Evolutionary conservation across 1,284 basidiomycete genomes (phyloP), one percentile per base, ranked within the genome.

Genomic region (Moniliophthora roreri): DNA sequence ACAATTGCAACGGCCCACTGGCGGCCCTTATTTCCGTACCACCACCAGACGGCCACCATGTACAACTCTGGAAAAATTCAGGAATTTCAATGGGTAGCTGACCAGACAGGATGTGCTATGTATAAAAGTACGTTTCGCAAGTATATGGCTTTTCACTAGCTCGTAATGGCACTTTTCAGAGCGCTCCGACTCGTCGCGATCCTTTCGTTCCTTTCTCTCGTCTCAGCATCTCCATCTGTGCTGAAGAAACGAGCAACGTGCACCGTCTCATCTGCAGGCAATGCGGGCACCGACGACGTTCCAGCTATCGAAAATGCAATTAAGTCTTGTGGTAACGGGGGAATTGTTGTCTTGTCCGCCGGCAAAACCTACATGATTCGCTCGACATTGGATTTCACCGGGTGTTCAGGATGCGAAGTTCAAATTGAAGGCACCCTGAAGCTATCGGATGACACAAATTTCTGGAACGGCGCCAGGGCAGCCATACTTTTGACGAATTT

Each of bases 391-490:
- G 60, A 60, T 18, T 66, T 68, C 34, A 57, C 65, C 52, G 64
- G 66, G 13, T 69, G 67, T 56, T 38, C 55, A 6, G 58, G 59
- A 5, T 68, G 66, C 47, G 63, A 67, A 38, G 56, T 66, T 18
- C 67, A 68, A 44, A 55, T 68, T 8, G 66, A 69, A 52, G 67
- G 65, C 6, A 68, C 61, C 1, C 55, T 68, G 20, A 67, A 67
- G 53, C 54, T 69, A 39, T 66, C 63, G 2, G 60, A 65, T 9
- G 62, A 69, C 41, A 57, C 60, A 9, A 55, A 52, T 10, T 64
- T 62, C 47, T 69, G 66, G 67, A 59, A 69, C 48, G 67, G 65
- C 7, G 60, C 62, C 18, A 53, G 58, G 15, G 54, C 64, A 28
- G 55, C 57, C 8, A 58, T 67, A 15, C 58, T 64, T 8, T 54